phyloP scores from a whole-genome alignment of 257 asterid species.

The Penstemon davidsonii region DNA sequence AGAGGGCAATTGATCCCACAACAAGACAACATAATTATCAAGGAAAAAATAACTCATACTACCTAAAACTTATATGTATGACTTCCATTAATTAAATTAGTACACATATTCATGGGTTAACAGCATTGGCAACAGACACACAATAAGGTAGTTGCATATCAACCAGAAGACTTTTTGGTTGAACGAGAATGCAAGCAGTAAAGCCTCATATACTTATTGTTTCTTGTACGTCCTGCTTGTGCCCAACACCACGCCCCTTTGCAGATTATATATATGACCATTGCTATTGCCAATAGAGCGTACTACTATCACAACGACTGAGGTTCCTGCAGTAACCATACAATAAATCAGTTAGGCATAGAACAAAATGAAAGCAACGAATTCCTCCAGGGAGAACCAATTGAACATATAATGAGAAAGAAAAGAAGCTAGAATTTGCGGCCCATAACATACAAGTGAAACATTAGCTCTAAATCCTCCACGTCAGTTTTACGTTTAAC shows the following conservation, averaged over 20 bases:
- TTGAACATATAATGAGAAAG: neutral
- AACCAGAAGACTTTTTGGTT: neutral
- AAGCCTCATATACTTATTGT: constrained; percentile 56
- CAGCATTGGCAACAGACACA: neutral
- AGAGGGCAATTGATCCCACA: too few species aligned
- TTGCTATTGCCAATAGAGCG: constrained; percentile 87
- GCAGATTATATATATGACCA: constrained; percentile 60
- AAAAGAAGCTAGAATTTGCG: neutral
- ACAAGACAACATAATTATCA: too few species aligned
- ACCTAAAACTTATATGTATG: too few species aligned
- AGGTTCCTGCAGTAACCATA: constrained; percentile 60
- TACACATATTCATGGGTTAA: too few species aligned
- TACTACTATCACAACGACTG: constrained; percentile 81
- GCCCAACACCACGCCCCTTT: constrained; percentile 92
- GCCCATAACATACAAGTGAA: constrained; percentile 99
- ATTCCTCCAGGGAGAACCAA: neutral
- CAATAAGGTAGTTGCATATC: neutral
- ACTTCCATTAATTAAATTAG: too few species aligned
- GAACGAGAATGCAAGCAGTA: constrained; percentile 6
- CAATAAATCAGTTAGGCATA: neutral
- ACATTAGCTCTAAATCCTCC: constrained; percentile 97
- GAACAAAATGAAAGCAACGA: constrained; percentile 7
- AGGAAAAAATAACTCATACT: too few species aligned
- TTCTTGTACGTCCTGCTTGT: constrained; percentile 83
- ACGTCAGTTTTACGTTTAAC: constrained; percentile 98